Conservation (phyloP, 441 rosid species). For the Dalechampia spathulata region DNA sequence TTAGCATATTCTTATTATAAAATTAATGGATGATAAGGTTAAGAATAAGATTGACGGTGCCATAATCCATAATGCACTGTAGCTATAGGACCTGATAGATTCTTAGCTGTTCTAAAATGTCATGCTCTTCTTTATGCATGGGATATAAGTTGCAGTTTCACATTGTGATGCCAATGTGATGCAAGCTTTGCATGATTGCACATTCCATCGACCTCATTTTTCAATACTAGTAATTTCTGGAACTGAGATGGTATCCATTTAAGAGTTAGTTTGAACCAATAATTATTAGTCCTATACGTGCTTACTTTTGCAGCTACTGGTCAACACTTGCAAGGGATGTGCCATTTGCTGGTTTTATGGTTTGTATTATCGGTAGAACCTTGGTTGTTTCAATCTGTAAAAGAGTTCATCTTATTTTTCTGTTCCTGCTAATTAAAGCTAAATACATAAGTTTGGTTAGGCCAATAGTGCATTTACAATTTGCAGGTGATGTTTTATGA, state of each 20-base stretch:
- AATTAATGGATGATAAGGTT: neutral
- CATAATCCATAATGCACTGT: neutral
- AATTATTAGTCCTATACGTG: conserved; percentile 6
- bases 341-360: conserved; percentile 94
- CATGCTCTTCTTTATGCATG: neutral
- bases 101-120: neutral
- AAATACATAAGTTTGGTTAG: neutral
- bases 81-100: neutral
- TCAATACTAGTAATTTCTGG: neutral
- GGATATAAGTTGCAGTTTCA: neutral
- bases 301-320: conserved; percentile 53
- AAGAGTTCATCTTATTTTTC: neutral
- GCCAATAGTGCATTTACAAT: conserved; percentile 1
- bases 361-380: conserved; percentile 20
- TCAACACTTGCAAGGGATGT: conserved; percentile 94
- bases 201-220: neutral
- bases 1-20: neutral
- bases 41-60: neutral
- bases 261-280: neutral
- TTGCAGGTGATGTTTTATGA: conserved; percentile 83
- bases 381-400: neutral
- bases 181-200: neutral
- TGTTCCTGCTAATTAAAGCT: neutral
- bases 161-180: neutral
- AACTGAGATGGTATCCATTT: neutral